These are phyloP conservation scores for Lojkania enalia DNA, from an alignment of 2,329 filamentous ascomycete genomes.

Conservation along the genomic window DNA sequence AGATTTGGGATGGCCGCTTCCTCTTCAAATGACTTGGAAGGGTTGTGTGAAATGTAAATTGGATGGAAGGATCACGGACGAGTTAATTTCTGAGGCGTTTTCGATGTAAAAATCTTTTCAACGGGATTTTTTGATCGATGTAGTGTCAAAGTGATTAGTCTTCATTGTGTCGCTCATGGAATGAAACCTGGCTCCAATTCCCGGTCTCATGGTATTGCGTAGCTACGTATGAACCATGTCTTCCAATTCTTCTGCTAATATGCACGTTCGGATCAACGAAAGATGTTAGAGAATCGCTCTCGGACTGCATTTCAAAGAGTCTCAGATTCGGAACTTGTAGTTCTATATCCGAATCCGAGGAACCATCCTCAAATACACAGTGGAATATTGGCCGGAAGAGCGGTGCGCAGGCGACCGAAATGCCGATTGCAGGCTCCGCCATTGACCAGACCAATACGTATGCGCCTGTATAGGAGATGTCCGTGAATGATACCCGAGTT, in stretches of 20 bases:
- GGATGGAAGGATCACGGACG: too few species aligned
- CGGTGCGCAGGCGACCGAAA: slow-evolving; percentile 15
- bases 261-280: slow-evolving; percentile 7
- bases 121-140: too few species aligned
- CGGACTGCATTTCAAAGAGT: not conserved
- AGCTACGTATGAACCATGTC: slow-evolving; percentile 2
- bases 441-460: slow-evolving; percentile 12
- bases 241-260: not conserved
- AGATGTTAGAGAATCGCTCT: slow-evolving; percentile 1
- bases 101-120: too few species aligned
- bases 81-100: too few species aligned
- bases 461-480: slow-evolving; percentile 12
- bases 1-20: too few species aligned
- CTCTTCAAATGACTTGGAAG: too few species aligned
- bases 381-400: slow-evolving; percentile 13
- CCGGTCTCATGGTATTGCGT: slow-evolving; percentile 8
- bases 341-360: not conserved
- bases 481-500: not conserved
- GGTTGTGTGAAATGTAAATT: too few species aligned
- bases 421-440: slow-evolving; percentile 13
- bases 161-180: too few species aligned
- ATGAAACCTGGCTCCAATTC: slow-evolving; percentile 9
- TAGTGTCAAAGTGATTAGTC: too few species aligned
- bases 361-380: not conserved
- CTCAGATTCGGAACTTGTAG: not conserved